Evolutionary conservation across 1,284 basidiomycete species (phyloP), one percentile per base, ranked within the genome.

Genomic region (Irpex sp.): DNA sequence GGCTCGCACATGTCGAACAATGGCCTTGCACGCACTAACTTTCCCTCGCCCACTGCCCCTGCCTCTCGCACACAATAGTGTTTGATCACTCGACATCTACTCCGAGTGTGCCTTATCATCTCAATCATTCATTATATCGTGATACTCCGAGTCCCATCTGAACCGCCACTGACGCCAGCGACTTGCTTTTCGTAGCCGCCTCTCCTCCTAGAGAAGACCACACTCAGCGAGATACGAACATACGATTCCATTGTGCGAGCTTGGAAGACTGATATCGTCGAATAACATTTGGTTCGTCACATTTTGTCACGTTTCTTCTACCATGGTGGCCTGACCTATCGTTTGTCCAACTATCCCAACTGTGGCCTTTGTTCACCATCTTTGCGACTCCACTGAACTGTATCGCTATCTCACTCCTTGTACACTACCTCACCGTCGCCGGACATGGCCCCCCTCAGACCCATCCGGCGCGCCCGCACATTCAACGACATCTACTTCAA

Each of bases 381-480:
- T 31, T 21, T 13, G 59, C 61, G 35, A 43, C 36, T 53, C 57
- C 58, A 59, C 49, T 26, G 17, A 58, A 33, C 43, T 62, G 57
- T 58, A 59, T 60, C 59, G 26, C 57, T 50, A 53, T 19, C 60
- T 15, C 63, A 39, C 15, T 65, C n/a, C 49, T 47, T 54, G 67
- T 68, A 65, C 54, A 64, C 50, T 46, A 57, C 33, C 51, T 9
- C 26, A 21, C 43, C 36, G 49, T 60, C 46, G 13, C 15, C 57
- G 9, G 47, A 54, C 36, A 86, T 87, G 86, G 74, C 83, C 65
- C 78, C 83, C 67, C 82, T 83, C 70, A 75, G 75, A 39, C 65
- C 61, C 9, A 50, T 35, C 11, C 56, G 49, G 57, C 77, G 39
- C 70, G 71, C 50, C 5, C 57, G 61, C 21, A 15, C 50, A 36